phyloP scores from a whole-genome alignment of 2,329 filamentous ascomycete genomes.

The Harringtonia lauricola region DNA sequence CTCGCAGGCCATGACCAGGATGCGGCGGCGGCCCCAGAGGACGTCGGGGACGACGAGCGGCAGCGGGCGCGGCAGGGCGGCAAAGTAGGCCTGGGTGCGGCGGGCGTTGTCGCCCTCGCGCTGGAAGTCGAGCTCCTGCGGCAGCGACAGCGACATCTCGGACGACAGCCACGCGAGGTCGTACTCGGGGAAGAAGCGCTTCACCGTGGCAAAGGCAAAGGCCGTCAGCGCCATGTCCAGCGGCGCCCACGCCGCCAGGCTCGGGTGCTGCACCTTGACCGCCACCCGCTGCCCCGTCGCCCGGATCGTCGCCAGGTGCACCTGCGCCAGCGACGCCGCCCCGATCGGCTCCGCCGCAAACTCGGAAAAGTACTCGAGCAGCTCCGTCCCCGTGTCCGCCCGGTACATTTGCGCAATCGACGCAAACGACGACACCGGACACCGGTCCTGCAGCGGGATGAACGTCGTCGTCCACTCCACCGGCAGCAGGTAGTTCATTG shows the following conservation, averaged over 20 bases:
- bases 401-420: slow-evolving; percentile 82
- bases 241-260: slow-evolving; percentile 78
- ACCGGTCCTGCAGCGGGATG: slow-evolving; percentile 90
- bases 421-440: slow-evolving; percentile 80
- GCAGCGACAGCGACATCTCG: slow-evolving; percentile 86
- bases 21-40: slow-evolving; percentile 77
- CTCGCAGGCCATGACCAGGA: slow-evolving; percentile 92
- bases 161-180: slow-evolving; percentile 91
- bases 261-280: slow-evolving; percentile 93
- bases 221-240: slow-evolving; percentile 78
- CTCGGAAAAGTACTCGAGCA: slow-evolving; percentile 76
- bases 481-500: slow-evolving; percentile 89
- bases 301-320: slow-evolving; percentile 76
- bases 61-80: slow-evolving; percentile 51
- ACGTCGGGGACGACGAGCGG: slow-evolving; percentile 85
- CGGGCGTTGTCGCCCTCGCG: slow-evolving; percentile 77
- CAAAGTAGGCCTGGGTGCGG: slow-evolving; percentile 71
- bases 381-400: slow-evolving; percentile 65
- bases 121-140: slow-evolving; percentile 82
- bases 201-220: slow-evolving; percentile 83
- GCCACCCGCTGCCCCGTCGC: slow-evolving; percentile 79
- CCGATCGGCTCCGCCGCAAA: slow-evolving; percentile 77
- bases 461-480: slow-evolving; percentile 92
- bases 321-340: slow-evolving; percentile 87
- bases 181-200: slow-evolving; percentile 93